Conservation (phyloP, 768 basidiomycete species). For the Lactarius vividus region DNA sequence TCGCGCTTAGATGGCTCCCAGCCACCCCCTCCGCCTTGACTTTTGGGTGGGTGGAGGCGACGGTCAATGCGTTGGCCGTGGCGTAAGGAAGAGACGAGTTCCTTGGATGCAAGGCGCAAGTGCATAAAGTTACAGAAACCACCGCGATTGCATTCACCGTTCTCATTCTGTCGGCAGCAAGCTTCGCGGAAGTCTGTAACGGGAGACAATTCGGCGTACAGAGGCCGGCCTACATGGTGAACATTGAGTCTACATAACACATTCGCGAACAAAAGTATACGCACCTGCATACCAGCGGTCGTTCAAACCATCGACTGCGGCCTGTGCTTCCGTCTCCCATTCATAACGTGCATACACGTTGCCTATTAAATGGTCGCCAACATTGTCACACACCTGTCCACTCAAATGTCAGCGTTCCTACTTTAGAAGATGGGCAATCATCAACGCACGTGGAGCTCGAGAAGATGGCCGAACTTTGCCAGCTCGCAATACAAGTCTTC, state of each 20-base stretch:
- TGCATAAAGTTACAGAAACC: constrained; percentile 99
- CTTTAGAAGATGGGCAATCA: constrained; percentile 4
- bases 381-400: constrained; percentile 89
- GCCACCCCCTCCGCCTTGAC: constrained; percentile 65
- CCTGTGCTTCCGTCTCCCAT: constrained; percentile 96
- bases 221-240: constrained; percentile 65
- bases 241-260: neutral
- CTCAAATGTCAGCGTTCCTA: neutral
- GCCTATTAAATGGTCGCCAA: constrained; percentile 97
- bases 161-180: constrained; percentile 98
- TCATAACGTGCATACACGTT: constrained; percentile 98
- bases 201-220: constrained; percentile 96
- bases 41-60: constrained; percentile 65
- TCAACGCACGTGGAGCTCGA: constrained; percentile 84
- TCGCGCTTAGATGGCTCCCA: constrained; percentile 81
- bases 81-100: constrained; percentile 73
- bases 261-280: constrained; percentile 32
- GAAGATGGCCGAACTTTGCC: constrained; percentile 89
- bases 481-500: constrained; percentile 95
- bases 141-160: constrained; percentile 96
- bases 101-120: constrained; percentile 81
- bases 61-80: constrained; percentile 84
- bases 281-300: constrained; percentile 97
- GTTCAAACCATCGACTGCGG: constrained; percentile 89
- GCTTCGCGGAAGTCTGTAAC: constrained; percentile 99